These are phyloP conservation scores for Porcisia hertigi DNA, from an alignment of 208 protist genomes.

Conservation along the genomic window DNA sequence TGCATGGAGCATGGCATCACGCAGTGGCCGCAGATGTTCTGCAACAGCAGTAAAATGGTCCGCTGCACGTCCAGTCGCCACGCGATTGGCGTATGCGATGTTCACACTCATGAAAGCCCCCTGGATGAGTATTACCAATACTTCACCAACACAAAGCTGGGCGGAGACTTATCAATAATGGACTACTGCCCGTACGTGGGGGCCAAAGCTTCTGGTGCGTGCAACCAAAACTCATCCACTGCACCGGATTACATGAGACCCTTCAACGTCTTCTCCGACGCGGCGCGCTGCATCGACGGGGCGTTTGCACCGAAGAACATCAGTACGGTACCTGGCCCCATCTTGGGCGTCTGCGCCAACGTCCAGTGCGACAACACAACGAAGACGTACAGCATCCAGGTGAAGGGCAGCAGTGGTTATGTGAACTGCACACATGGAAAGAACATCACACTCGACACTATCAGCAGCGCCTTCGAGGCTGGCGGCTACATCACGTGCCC, in stretches of 20 bases:
- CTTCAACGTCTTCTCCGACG: slow-evolving; percentile 19
- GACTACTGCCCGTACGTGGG: slow-evolving; percentile 47
- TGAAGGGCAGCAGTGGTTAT: neutral
- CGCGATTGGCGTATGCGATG: slow-evolving; percentile 29
- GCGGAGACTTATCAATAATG: slow-evolving; percentile 29
- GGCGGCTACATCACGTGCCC: too few relatives aligned
- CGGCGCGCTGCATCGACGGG: neutral
- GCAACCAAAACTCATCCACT: neutral
- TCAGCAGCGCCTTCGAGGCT: too few relatives aligned
- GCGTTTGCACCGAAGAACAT: neutral
- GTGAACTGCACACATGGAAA: neutral
- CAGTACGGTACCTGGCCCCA: accelerated
- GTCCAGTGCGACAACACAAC: neutral
- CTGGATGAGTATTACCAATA: slow-evolving; percentile 47
- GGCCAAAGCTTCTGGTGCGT: neutral
- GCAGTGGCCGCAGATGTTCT: slow-evolving; percentile 59
- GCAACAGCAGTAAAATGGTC: slow-evolving; percentile 37
- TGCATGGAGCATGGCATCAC: slow-evolving; percentile 44
- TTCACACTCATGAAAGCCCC: neutral
- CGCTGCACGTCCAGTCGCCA: neutral
- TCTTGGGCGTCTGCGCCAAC: neutral
- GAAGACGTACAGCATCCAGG: neutral
- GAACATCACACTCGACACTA: too few relatives aligned
- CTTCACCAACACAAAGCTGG: slow-evolving; percentile 26
- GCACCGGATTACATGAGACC: slow-evolving; percentile 5